phyloP scores from a whole-genome alignment of 1,284 basidiomycete genomes.

The Microbotryum intermedium region DNA sequence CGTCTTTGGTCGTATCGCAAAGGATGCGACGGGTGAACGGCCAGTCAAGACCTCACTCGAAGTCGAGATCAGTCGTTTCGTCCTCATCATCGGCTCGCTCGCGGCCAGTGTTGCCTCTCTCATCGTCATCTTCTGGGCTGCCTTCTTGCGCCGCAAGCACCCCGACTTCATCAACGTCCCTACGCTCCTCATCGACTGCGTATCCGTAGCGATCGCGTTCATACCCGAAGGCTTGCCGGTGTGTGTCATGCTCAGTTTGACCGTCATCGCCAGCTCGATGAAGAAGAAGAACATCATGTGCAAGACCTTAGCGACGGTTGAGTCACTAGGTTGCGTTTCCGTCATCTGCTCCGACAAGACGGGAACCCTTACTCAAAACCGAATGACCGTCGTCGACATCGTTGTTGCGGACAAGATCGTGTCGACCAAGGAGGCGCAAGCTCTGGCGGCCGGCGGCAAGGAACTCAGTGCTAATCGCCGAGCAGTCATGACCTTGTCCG shows the following conservation, averaged over 20 bases:
- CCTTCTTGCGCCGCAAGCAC: constrained; percentile 45
- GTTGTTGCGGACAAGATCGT: not conserved
- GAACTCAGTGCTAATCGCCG: constrained; percentile 17
- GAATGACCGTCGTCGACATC: constrained; percentile 42
- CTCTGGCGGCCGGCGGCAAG: constrained; percentile 36
- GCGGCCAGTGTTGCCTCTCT: constrained; percentile 47
- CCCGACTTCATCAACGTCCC: constrained; percentile 51
- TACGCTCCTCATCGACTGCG: constrained; percentile 12
- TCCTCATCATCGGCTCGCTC: constrained; percentile 42
- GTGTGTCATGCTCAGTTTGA: constrained; percentile 47
- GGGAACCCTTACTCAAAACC: constrained; percentile 47
- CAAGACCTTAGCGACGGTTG: constrained; percentile 54
- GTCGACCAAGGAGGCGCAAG: constrained; percentile 8
- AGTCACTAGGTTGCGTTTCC: constrained; percentile 52
- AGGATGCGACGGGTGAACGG: constrained; percentile 49
- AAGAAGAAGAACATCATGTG: constrained; percentile 53
- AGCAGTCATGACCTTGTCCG: constrained; percentile 41
- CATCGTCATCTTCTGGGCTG: constrained; percentile 51
- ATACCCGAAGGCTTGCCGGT: constrained; percentile 46
- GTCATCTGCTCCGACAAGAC: constrained; percentile 55
- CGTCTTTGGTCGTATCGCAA: constrained; percentile 53
- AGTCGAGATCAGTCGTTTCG: constrained; percentile 43
- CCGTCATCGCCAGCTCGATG: constrained; percentile 43
- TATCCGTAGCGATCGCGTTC: constrained; percentile 48
- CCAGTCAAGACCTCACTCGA: constrained; percentile 41